Conservation (phyloP, 371 early-diverging fungal genomes). For the Syncephalis plumigaleata region DNA sequence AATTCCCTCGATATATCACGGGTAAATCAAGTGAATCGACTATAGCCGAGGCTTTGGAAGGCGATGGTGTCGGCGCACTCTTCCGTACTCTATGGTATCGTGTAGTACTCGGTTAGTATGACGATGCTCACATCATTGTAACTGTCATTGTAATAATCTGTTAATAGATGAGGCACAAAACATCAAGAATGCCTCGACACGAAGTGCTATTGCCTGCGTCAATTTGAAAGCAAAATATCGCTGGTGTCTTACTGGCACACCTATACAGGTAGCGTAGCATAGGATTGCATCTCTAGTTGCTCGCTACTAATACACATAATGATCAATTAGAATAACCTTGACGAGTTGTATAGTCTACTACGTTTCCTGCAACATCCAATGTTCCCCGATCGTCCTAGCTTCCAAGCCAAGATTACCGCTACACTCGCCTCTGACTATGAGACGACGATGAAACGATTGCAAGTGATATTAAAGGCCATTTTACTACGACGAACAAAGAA, state of each 20-base stretch:
- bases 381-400: conserved; percentile 8
- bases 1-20: conserved; percentile 12
- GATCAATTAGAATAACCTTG: conserved; percentile 48
- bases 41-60: not conserved
- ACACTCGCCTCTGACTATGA: conserved; percentile 7
- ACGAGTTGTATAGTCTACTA: conserved; percentile 69
- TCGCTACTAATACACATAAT: conserved; percentile 7
- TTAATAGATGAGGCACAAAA: conserved; percentile 74
- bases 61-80: conserved; percentile 14
- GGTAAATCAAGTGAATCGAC: conserved; percentile 1
- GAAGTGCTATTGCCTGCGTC: conserved; percentile 37
- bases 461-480: conserved; percentile 37
- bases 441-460: conserved; percentile 28
- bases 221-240: conserved; percentile 36
- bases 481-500: conserved; percentile 61
- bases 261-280: not conserved
- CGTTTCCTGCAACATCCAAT: conserved; percentile 60
- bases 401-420: not conserved
- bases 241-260: conserved; percentile 62
- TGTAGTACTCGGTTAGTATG: conserved; percentile 14
- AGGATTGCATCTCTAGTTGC: conserved; percentile 31
- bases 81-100: conserved; percentile 27
- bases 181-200: conserved; percentile 60
- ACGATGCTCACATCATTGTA: conserved; percentile 3
- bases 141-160: conserved; percentile 11